Evolutionary conservation across 2,329 filamentous ascomycete species (phyloP).

Genomic region (Corynespora cassiicola): DNA sequence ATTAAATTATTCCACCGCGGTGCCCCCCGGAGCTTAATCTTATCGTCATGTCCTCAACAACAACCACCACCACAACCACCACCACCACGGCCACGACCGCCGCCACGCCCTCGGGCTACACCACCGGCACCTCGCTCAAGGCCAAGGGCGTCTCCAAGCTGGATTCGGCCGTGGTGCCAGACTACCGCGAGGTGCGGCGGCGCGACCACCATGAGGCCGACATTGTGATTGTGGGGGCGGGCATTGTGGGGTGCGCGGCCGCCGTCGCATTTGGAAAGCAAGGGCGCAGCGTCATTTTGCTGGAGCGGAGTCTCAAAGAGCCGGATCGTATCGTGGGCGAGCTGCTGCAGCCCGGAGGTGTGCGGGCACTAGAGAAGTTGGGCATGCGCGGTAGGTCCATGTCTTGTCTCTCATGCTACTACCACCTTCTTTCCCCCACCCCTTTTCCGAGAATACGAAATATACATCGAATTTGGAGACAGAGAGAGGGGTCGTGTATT

Average conservation of each 20-base stretch:
- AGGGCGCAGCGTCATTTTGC: conserved; percentile 85
- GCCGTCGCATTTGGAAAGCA: conserved; percentile 87
- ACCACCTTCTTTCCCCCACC: no score
- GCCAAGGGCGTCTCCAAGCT: conserved; percentile 22
- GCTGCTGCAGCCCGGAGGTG: conserved; percentile 89
- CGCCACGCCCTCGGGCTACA: conserved; percentile 1
- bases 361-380: conserved; percentile 78
- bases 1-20: no score
- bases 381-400: conserved; percentile 64
- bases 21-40: neutral
- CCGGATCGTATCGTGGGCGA: conserved; percentile 97
- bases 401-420: neutral
- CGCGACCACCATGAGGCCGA: conserved; percentile 70
- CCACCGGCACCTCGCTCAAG: no score
- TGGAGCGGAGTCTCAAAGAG: conserved; percentile 89
- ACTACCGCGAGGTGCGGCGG: conserved; percentile 54
- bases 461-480: no score
- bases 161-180: conserved; percentile 18
- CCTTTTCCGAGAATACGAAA: no score
- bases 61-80: conserved; percentile 10
- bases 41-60: conserved; percentile 3
- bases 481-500: no score
- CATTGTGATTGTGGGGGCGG: conserved; percentile 90
- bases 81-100: conserved; percentile 1
- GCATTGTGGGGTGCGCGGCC: conserved; percentile 85